phyloP scores from a whole-genome alignment of 345 rosid genomes.

The Noccaea caerulescens region DNA sequence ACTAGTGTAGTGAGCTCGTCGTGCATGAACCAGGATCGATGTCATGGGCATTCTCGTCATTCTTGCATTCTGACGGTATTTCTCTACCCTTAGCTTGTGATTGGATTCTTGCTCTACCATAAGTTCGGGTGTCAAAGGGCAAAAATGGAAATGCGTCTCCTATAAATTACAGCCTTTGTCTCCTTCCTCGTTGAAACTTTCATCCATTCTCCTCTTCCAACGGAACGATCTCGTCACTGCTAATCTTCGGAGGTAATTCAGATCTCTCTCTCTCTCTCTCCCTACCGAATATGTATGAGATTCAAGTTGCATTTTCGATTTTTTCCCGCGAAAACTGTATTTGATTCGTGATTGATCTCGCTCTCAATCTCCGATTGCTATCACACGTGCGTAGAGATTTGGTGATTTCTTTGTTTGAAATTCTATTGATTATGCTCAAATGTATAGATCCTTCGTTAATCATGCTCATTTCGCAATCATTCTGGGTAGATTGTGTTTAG shows the following conservation, averaged over 20 bases:
- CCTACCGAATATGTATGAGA: no score
- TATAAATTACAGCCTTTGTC: constrained; percentile 25
- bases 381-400: constrained; percentile 1
- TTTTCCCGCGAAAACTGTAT: not conserved
- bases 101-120: constrained; percentile 3
- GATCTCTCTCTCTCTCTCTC: constrained; percentile 20
- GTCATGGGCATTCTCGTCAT: not conserved
- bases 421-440: not conserved
- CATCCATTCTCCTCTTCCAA: constrained; percentile 8
- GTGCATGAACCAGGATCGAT: no score
- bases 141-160: constrained; percentile 15
- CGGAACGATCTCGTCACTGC: constrained; percentile 21
- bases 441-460: constrained; percentile 25
- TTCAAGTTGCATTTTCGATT: not conserved
- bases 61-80: no score
- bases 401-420: not conserved
- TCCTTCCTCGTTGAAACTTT: constrained; percentile 17
- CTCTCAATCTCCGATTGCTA: constrained; percentile 11
- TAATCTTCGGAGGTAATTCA: constrained; percentile 28
- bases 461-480: not conserved
- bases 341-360: constrained; percentile 19
- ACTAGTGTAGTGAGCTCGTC: no score
- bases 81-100: no score
- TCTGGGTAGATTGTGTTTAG: constrained; percentile 22
- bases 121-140: constrained; percentile 16